Evolutionary conservation across 1,139 yeast genomes (phyloP).

Genomic region (Suhomyces bokatorum): DNA sequence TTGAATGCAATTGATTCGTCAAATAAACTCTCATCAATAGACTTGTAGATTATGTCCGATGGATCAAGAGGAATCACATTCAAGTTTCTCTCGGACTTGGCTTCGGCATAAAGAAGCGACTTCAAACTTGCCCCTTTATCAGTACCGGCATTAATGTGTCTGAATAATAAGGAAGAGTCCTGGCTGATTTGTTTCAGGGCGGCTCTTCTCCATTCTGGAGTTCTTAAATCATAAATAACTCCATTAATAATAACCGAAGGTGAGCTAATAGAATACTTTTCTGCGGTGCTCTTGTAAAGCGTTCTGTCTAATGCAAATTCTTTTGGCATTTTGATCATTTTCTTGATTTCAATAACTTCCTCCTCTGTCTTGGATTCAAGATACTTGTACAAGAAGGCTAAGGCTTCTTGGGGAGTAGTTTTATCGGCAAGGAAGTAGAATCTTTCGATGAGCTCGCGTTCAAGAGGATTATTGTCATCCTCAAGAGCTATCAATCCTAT

Average conservation of each 20-base stretch:
- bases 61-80: conserved; percentile 38
- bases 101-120: conserved; percentile 32
- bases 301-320: conserved; percentile 15
- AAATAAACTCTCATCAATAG: conserved; percentile 31
- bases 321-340: conserved; percentile 19
- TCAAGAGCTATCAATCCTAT: conserved; percentile 74
- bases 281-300: conserved; percentile 17
- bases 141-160: conserved; percentile 23
- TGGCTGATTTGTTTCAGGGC: conserved; percentile 42
- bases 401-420: conserved; percentile 36
- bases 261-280: conserved; percentile 39
- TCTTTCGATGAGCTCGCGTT: conserved; percentile 30
- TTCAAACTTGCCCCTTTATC: conserved; percentile 28
- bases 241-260: conserved; percentile 76
- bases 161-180: conserved; percentile 35
- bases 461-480: conserved; percentile 25
- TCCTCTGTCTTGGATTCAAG: conserved; percentile 29
- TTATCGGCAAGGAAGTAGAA: conserved; percentile 37
- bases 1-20: conserved; percentile 21
- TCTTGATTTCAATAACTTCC: conserved; percentile 29
- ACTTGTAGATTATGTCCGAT: conserved; percentile 34
- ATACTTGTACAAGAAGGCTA: conserved; percentile 44
- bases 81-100: conserved; percentile 35
- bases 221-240: conserved; percentile 46
- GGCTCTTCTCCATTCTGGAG: conserved; percentile 40